Evolutionary conservation across 345 rosid genomes (phyloP), one percentile per base, ranked within the genome.

Genomic region (Triadica sebifera): DNA sequence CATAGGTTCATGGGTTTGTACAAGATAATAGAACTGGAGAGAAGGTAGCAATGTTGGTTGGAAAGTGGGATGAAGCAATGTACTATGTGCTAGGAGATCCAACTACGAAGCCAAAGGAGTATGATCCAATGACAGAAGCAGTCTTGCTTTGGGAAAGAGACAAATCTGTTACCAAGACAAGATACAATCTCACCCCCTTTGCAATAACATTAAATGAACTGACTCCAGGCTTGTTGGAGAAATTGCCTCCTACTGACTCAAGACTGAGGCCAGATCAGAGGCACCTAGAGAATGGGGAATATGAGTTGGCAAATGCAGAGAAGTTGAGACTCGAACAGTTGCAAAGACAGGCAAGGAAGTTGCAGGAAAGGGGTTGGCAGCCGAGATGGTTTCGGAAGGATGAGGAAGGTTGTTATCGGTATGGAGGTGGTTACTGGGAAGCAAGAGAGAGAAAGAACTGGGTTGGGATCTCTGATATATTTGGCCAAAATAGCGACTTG

Each of bases 1-100:
- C 22, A 74, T 82, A 96, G 99, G 98, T 91, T 81, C 99, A 96
- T 73, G 97, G 99, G 62, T 93, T 96, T 85, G 96, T 96, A 79
- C 96, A 91, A 86, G 96, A 96, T 78, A 93, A 89, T 67, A 89
- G 89, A 78, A 96, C 95, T 0, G 99, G 97, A 70, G 96, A 93
- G 89, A 96, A 91, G 88, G 97, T 96, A 55, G 99, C 98, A 49
- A 81, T 93, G 88, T 71, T 96, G 85, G 83, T 96, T 63, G 98
- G 99, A 8, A 96, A 96, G 88, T 96, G 99, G 99, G 99, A 96
- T 70, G 99, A 87, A 78, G 99, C 97, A 51, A 85, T 95, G 92
- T 95, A 95, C 87, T 91, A 93, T 74, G 98, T 91, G 25, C 74
- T 89, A 70, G 98, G 98, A 67, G 97, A 93, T 86, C 96, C 92